Base-by-base conservation (phyloP, 805 yeast species). In the Yarrowia porcina region DNA sequence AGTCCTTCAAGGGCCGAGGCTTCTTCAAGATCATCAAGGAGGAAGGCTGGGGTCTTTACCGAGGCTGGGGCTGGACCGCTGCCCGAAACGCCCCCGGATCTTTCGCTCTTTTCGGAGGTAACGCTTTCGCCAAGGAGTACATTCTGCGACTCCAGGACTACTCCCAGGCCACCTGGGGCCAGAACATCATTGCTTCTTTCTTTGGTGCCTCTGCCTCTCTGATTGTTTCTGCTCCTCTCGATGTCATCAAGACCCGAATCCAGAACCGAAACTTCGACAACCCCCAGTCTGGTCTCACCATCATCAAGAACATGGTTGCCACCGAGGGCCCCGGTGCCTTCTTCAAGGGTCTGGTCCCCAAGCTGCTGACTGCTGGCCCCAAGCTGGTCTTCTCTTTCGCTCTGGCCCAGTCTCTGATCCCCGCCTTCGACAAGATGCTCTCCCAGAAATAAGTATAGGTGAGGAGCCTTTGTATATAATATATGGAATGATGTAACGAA, bases 51-150 rank as follows among this genome's bases (percentile, higher is more conserved):
- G 90, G 94, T 23, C 81, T 94, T 69, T 94, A 94, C 80, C 83
- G 97, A 74, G 99, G 99, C 68, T 92, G 97, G 96, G 98, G 97
- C 64, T 94, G 99, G 99, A 94, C 99, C 65, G 96, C 96, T 69
- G 99, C 99, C 45, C 88, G 99, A 83, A 94, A 94, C 75, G 97
- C 98, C 2, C 99, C 99, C 38, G 99, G 99, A 65, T 90, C 97
- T 1, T 94, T 94, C 73, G 97, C 98, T 17, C 80, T 94, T 64
- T 94, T 94, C 69, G 99, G 99, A 69, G 99, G 98, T 78, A 91
- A 93, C 73, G 97, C 99, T 15, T 94, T 94, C 74, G 98, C 99
- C 66, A 94, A 94, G 79, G 99, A 94, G 78, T 94, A 90, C 79
- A 83, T 94, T 65, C 85, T 90, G 70, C 92, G 92, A 15, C 82